phyloP scores from a whole-genome alignment of 257 asterid species.

The Salvia splendens region DNA sequence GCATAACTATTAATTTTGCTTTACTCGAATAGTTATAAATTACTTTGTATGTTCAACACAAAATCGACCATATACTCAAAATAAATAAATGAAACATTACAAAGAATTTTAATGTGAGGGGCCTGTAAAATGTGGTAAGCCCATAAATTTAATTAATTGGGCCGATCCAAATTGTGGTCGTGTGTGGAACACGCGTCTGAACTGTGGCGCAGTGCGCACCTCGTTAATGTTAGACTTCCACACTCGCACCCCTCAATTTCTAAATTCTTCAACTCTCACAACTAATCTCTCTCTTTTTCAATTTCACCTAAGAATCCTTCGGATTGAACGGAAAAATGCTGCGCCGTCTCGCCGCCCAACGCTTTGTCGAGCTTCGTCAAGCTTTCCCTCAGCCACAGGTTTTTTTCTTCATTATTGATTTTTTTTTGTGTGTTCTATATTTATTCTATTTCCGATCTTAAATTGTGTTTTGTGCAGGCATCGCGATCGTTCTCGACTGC shows the following conservation, averaged over 20 bases:
- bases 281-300: constrained; percentile 24
- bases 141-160: constrained; percentile 33
- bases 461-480: constrained; percentile 47
- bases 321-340: constrained; percentile 58
- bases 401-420: constrained; percentile 4
- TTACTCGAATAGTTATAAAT: too few species aligned
- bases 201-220: constrained; percentile 36
- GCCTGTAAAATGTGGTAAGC: not conserved
- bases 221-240: constrained; percentile 25
- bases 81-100: too few species aligned
- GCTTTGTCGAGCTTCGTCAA: constrained; percentile 75
- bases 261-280: constrained; percentile 26
- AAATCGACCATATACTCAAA: too few species aligned
- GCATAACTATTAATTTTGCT: too few species aligned
- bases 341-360: constrained; percentile 70
- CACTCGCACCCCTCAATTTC: constrained; percentile 25
- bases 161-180: constrained; percentile 38
- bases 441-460: constrained; percentile 16
- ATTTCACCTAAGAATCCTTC: constrained; percentile 30
- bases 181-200: constrained; percentile 39
- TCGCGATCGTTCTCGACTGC: constrained; percentile 84
- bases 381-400: constrained; percentile 77
- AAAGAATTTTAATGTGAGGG: not conserved
- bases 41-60: too few species aligned
- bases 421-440: not conserved